Conservation (phyloP, 2,329 filamentous ascomycete species). For the Fusarium protoensiforme region DNA sequence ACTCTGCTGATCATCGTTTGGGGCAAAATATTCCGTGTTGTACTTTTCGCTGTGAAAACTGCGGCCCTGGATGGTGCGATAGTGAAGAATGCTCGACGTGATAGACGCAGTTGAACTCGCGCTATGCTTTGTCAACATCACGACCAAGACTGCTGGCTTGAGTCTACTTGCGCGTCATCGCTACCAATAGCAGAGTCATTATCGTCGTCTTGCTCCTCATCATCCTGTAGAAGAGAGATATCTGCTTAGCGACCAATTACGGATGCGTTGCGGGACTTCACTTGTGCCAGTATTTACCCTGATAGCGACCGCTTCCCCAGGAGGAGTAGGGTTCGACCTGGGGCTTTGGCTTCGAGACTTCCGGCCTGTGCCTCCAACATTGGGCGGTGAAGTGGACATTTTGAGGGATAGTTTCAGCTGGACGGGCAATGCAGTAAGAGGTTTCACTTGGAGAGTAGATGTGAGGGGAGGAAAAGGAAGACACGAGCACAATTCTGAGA, state of each 20-base stretch:
- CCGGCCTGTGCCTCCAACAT: background rate
- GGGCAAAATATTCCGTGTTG: conserved; percentile 13
- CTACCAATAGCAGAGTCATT: background rate
- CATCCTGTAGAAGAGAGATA: background rate
- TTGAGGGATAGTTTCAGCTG: background rate
- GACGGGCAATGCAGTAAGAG: background rate
- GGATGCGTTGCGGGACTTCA: background rate
- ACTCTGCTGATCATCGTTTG: conserved; percentile 18
- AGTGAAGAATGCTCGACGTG: conserved; percentile 14
- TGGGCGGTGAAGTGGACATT: background rate
- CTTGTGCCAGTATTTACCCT: background rate
- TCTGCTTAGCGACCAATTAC: background rate
- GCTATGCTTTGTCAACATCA: background rate
- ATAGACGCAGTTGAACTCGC: conserved; percentile 17
- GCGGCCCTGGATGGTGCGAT: conserved; percentile 16
- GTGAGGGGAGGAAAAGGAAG: background rate
- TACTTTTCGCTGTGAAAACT: conserved; percentile 19
- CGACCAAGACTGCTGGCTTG: background rate
- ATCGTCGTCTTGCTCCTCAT: background rate
- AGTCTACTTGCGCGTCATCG: background rate
- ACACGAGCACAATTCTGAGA: background rate
- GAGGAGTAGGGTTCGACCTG: background rate
- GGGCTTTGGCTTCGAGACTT: background rate
- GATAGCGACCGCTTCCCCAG: background rate
- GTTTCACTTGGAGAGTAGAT: background rate